These are phyloP conservation scores for Triticum urartu DNA, from an alignment of 176 grass and related monocot species.

Conservation along the genomic window DNA sequence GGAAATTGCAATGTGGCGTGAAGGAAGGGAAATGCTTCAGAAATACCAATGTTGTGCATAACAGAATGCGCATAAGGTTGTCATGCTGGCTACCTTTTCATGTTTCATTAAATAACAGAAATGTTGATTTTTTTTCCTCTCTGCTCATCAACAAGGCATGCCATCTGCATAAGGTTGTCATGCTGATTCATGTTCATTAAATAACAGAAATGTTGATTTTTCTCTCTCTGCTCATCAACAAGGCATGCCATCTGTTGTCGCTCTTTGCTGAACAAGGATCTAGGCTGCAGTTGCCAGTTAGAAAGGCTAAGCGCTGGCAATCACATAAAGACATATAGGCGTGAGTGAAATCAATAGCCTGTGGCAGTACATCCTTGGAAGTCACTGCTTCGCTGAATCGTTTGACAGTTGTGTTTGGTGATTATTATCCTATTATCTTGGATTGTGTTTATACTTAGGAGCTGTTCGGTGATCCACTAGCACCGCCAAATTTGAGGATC, in stretches of 20 bases:
- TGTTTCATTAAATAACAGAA: slow-evolving; percentile 12
- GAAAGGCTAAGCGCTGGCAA: no score
- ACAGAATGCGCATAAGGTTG: neutral
- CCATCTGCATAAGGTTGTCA: neutral
- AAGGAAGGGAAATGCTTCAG: neutral
- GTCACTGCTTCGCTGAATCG: neutral
- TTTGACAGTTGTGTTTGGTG: neutral
- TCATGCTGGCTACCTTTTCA: neutral
- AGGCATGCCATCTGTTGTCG: no score
- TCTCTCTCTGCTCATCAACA: neutral
- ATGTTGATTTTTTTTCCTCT: neutral
- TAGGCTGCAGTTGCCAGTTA: no score
- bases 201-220: neutral
- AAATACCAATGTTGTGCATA: neutral
- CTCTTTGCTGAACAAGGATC: no score
- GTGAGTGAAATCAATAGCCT: no score
- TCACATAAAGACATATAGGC: no score
- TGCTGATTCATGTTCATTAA: slow-evolving; percentile 5
- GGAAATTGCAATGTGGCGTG: neutral
- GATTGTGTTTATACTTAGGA: neutral
- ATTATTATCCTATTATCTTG: neutral
- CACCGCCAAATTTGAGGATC: no score
- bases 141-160: neutral
- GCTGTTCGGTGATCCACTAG: no score
- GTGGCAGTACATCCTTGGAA: slow-evolving; percentile 5